Evolutionary conservation across 2,329 filamentous ascomycete species (phyloP), one percentile per base, ranked within the genome.

Genomic region (Chaetomiaceae sp.): DNA sequence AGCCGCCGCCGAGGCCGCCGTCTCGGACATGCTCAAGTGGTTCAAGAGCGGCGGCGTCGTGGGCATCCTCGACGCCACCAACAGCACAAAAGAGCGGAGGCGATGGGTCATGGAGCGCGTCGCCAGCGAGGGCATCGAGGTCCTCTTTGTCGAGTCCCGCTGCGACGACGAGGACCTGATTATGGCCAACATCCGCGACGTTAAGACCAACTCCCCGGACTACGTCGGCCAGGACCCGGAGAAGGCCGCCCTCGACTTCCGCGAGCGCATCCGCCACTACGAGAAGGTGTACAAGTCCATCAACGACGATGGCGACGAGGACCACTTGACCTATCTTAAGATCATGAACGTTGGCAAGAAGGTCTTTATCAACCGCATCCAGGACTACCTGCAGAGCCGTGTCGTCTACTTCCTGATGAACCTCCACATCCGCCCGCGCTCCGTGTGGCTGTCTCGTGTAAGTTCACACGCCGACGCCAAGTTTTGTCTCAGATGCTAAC

Each of bases 341-440:
- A 87, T 99, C 67, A 95, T 97, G 79, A 87, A 99, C 66, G 90
- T 97, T 12, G 91, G 94, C 55, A 89, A 89, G 62, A 90, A 95
- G 66, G 91, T 97, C 67, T 94, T 97, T 66, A 97, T 99, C 80
- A 99, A 97, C 74, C 86, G 88, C 67, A 96, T 99, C 66, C 87
- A 91, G 68, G 94, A 99, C 71, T 99, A 99, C 67, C 79, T 99
- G 25, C 94, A 96, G 69, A 96, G 90, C 69, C 86, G 94, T 54
- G 86, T 99, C 40, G 92, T 99, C 42, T 99, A 99, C 72, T 99
- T 96, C 69, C 83, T 97, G 54, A 96, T 97, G 85, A 99, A 97
- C 69, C 79, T 99, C 36, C 94, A 99, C 73, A 99, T 99, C 70
- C 92, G 92, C 60, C 92, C 92, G 17, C 84, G 94, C 53, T 95